Evolutionary conservation across 257 asterid species (phyloP).

Genomic region (Asclepias syriaca): DNA sequence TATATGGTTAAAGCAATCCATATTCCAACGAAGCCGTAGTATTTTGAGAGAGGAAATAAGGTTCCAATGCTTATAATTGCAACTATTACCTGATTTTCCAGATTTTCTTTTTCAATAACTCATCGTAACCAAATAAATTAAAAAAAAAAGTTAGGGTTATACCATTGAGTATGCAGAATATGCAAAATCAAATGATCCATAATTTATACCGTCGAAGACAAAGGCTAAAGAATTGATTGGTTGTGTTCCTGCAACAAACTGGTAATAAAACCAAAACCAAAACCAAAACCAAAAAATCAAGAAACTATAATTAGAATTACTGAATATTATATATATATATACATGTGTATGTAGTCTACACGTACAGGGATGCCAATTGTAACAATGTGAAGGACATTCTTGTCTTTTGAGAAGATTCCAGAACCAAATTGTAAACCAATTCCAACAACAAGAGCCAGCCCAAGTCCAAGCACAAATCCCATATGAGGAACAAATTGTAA

Average conservation of each 20-base stretch:
- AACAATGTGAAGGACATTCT: slow-evolving; percentile 47
- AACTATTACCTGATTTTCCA: slow-evolving; percentile 44
- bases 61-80: slow-evolving; percentile 53
- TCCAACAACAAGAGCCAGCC: slow-evolving; percentile 65
- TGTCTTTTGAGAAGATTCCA: slow-evolving; percentile 75
- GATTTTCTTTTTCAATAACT: background rate
- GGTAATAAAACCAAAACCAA: background rate
- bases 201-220: slow-evolving; percentile 84
- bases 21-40: slow-evolving; percentile 51
- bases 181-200: slow-evolving; percentile 91
- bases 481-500: slow-evolving; percentile 42
- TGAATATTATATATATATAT: background rate
- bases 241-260: slow-evolving; percentile 94
- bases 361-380: slow-evolving; percentile 70
- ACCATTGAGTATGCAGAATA: slow-evolving; percentile 95
- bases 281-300: too few relatives aligned
- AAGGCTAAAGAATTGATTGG: slow-evolving; percentile 85
- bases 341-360: background rate
- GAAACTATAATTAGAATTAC: background rate
- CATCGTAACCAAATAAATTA: too few relatives aligned
- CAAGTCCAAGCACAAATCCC: slow-evolving; percentile 80
- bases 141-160: background rate
- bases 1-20: slow-evolving; percentile 63
- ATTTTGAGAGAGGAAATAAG: slow-evolving; percentile 44
- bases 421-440: slow-evolving; percentile 75